These are phyloP conservation scores for Calamus simplicifolius DNA, from an alignment of 176 grass and related monocot genomes.

Conservation along the genomic window DNA sequence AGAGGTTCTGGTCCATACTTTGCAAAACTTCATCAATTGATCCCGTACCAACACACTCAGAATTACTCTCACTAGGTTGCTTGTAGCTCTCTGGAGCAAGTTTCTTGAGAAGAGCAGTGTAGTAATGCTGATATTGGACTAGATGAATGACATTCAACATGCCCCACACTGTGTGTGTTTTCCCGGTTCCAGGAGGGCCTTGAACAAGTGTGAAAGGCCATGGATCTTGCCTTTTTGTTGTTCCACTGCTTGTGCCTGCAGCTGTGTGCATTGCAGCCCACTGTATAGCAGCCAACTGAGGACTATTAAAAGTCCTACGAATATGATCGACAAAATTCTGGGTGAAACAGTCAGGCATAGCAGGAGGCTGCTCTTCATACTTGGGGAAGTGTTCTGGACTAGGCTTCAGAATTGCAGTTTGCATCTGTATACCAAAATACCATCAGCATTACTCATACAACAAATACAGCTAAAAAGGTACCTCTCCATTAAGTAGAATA, in stretches of 20 bases:
- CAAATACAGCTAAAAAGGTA: constrained; percentile 18
- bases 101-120: constrained; percentile 89
- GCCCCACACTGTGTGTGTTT: constrained; percentile 97
- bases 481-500: background rate
- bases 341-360: constrained; percentile 94
- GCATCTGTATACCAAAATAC: constrained; percentile 58
- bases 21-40: constrained; percentile 98
- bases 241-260: constrained; percentile 75
- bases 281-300: constrained; percentile 90
- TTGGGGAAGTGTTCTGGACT: constrained; percentile 96
- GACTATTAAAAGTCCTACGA: constrained; percentile 71
- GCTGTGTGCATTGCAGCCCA: constrained; percentile 99
- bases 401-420: constrained; percentile 95
- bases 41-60: constrained; percentile 47
- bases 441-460: constrained; percentile 8
- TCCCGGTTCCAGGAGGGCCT: constrained; percentile 96
- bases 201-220: constrained; percentile 99
- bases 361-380: constrained; percentile 85
- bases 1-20: constrained; percentile 97
- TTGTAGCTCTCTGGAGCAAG: constrained; percentile 99
- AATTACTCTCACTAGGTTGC: constrained; percentile 52
- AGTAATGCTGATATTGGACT: constrained; percentile 99
- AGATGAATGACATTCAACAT: constrained; percentile 99
- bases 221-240: constrained; percentile 79
- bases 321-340: constrained; percentile 83